Percentiles rank a stretch among this genome's conserved stretches.
These are phyloP conservation scores for Colletotrichum gloeosporioides DNA, from an alignment of 2,329 filamentous ascomycete species.

Conservation along the genomic window DNA sequence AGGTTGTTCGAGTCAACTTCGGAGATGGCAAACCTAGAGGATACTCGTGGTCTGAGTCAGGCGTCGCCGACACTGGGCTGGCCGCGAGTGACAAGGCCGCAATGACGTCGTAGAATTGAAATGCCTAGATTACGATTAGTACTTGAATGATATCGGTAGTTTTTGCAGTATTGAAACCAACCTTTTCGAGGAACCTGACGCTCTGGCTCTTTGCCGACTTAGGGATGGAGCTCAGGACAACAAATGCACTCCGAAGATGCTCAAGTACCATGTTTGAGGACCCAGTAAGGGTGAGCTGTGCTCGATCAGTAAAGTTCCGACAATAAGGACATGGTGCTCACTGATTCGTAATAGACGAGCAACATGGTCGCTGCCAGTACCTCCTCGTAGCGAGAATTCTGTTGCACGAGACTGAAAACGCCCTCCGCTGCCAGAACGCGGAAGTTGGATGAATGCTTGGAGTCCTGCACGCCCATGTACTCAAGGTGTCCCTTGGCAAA, in stretches of 20 bases:
- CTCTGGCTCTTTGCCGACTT: conserved; percentile 52
- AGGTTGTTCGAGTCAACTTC: conserved; percentile 50
- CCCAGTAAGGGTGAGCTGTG: conserved; percentile 61
- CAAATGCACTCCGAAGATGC: conserved; percentile 65
- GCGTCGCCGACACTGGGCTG: conserved; percentile 57
- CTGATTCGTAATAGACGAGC: conserved; percentile 61
- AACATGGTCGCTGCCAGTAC: conserved; percentile 65
- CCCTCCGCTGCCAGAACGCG: conserved; percentile 64
- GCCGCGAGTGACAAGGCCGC: conserved; percentile 65
- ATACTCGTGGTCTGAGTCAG: conserved; percentile 47
- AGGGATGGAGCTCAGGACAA: conserved; percentile 58
- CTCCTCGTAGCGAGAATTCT: conserved; percentile 57
- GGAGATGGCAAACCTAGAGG: conserved; percentile 35
- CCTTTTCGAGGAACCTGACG: conserved; percentile 62
- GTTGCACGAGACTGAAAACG: conserved; percentile 54
- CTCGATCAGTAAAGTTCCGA: neutral
- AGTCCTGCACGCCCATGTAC: conserved; percentile 56
- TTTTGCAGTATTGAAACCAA: conserved; percentile 29
- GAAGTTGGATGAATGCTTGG: conserved; percentile 61
- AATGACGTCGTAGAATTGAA: conserved; percentile 69
- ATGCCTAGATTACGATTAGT: conserved; percentile 47
- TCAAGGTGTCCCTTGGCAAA: conserved; percentile 84
- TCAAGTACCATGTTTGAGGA: conserved; percentile 63
- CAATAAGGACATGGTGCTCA: neutral
- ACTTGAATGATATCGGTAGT: neutral